A percentile compares a stretch with the other conserved stretches of the same genome.
phyloP scores from a whole-genome alignment of 176 grass and related monocot species.

The Carex kokanica region DNA sequence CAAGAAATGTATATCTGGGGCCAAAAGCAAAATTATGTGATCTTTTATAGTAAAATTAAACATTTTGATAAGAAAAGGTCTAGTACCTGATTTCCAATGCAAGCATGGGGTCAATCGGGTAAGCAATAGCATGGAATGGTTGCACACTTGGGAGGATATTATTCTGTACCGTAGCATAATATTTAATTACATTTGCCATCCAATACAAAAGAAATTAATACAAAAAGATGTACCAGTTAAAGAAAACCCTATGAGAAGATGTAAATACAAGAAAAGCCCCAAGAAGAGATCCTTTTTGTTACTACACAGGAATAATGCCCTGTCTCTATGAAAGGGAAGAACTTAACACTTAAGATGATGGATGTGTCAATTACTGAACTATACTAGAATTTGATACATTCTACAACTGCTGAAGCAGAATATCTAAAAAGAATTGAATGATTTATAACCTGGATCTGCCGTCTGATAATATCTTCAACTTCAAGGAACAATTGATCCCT shows the following conservation, averaged over 20 bases:
- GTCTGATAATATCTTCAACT: conserved; percentile 82
- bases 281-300: not conserved
- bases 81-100: conserved; percentile 80
- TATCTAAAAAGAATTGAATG: conserved; percentile 7
- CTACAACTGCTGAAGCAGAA: not conserved
- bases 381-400: not conserved
- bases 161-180: conserved; percentile 10
- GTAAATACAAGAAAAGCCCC: not conserved
- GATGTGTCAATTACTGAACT: not conserved
- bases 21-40: not conserved
- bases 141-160: conserved; percentile 82
- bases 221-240: not conserved
- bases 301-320: not conserved
- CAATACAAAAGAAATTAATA: conserved; percentile 11
- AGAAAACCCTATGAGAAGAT: not conserved
- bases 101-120: conserved; percentile 73
- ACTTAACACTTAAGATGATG: not conserved
- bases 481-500: conserved; percentile 62
- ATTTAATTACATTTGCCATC: not conserved
- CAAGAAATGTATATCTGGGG: not conserved
- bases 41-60: not conserved
- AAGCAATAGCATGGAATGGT: conserved; percentile 96
- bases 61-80: not conserved
- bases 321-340: conserved; percentile 24
- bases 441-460: conserved; percentile 64